Conservation (phyloP, 2,329 filamentous ascomycete genomes). For the Beauveria rudraprayagi region DNA sequence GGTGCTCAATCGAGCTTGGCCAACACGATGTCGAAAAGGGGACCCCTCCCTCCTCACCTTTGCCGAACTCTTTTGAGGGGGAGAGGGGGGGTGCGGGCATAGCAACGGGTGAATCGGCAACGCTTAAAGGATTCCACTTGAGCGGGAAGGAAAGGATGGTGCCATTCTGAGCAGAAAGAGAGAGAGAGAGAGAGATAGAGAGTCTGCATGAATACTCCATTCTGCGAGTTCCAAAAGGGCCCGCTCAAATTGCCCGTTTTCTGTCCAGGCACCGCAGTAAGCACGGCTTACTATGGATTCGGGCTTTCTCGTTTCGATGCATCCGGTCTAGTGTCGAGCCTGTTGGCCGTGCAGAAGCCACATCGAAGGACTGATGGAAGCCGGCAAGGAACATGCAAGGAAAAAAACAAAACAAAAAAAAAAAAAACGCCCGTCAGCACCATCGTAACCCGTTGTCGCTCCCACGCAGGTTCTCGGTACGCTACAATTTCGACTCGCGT, state of each 20-base stretch:
- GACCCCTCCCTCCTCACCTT: not conserved
- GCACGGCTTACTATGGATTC: not conserved
- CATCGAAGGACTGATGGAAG: not conserved
- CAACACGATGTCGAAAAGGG: not conserved
- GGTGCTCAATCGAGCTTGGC: not conserved
- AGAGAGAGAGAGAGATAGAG: not conserved
- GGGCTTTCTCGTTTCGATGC: conserved; percentile 1
- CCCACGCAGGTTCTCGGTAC: not conserved
- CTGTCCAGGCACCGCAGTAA: not conserved
- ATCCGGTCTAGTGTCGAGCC: not conserved
- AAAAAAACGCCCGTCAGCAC: conserved; percentile 1
- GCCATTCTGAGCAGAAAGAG: not conserved
- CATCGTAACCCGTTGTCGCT: not conserved
- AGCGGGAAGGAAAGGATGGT: not conserved
- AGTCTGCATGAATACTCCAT: not conserved
- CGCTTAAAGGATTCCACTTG: not conserved
- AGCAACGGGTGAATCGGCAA: conserved; percentile 9
- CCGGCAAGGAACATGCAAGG: not conserved
- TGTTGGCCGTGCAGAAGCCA: not conserved
- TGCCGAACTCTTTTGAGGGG: not conserved
- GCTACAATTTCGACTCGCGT: not conserved
- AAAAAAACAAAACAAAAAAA: too few species aligned
- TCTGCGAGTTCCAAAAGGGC: conserved; percentile 5
- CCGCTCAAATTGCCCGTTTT: not conserved
- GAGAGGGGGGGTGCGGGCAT: not conserved